A percentile compares a stretch with the other conserved stretches of the same genome.
phyloP scores from a whole-genome alignment of 148 eudicot species.

The Rhododendron molle region DNA sequence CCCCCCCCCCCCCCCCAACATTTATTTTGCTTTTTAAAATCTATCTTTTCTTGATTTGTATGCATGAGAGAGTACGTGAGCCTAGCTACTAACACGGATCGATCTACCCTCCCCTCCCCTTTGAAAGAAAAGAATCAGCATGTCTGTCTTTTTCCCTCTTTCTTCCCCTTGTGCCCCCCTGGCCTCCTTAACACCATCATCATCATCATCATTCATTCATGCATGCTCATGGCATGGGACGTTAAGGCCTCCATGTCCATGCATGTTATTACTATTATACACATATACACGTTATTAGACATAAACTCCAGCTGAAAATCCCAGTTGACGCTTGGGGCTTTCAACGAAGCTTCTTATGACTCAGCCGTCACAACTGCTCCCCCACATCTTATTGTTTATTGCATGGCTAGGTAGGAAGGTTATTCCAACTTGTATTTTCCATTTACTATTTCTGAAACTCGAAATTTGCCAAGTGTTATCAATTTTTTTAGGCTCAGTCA shows the following conservation, averaged over 20 bases:
- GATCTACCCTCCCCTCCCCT: slow-evolving; percentile 1
- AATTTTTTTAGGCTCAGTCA: not conserved
- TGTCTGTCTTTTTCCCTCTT: slow-evolving; percentile 27
- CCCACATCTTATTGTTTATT: not conserved
- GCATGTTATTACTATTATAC: not conserved
- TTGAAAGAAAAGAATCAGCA: slow-evolving; percentile 13
- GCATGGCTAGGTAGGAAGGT: not conserved
- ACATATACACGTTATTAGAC: not conserved
- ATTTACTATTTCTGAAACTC: not conserved
- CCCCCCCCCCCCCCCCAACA: slow-evolving; percentile 16
- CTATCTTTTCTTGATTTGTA: not conserved
- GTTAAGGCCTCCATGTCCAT: not conserved
- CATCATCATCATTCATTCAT: slow-evolving; percentile 10
- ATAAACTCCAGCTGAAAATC: not conserved
- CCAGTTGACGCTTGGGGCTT: not conserved
- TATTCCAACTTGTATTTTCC: not conserved
- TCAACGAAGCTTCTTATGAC: not conserved
- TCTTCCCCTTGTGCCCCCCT: not conserved
- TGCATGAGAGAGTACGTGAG: slow-evolving; percentile 12
- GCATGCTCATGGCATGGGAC: not conserved
- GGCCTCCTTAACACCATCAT: not conserved
- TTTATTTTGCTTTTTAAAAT: not conserved
- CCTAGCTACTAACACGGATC: slow-evolving; percentile 6
- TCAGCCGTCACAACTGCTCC: not conserved
- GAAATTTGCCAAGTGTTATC: not conserved